phyloP scores from a whole-genome alignment of 495 filamentous ascomycete genomes.

The Massariosphaeria phaeospora region DNA sequence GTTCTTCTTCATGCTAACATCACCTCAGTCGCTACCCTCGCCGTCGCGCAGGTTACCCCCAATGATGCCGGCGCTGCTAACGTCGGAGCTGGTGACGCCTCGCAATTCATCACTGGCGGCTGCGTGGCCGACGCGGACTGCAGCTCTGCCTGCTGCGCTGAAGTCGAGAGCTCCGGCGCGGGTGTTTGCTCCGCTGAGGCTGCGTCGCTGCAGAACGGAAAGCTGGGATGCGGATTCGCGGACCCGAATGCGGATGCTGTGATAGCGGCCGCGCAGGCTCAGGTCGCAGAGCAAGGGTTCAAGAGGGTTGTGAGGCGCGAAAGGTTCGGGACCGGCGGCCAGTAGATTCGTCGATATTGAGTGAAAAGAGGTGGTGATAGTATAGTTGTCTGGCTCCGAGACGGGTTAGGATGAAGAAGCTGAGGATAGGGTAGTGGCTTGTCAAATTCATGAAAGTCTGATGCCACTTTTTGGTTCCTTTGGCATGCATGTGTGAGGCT shows the following conservation, averaged over 20 bases:
- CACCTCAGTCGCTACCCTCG: conserved; percentile 6
- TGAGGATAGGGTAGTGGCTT: no score
- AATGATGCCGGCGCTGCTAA: conserved; percentile 15
- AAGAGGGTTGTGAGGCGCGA: conserved; percentile 19
- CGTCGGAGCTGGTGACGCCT: conserved; percentile 19
- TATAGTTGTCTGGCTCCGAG: no score
- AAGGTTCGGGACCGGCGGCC: no score
- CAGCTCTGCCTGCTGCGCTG: conserved; percentile 44
- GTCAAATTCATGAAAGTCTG: no score
- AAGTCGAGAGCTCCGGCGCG: conserved; percentile 36
- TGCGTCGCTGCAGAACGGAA: conserved; percentile 43
- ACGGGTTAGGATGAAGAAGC: no score
- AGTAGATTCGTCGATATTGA: no score
- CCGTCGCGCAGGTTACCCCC: conserved; percentile 6
- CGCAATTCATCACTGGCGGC: conserved; percentile 27
- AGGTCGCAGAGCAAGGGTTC: conserved; percentile 45
- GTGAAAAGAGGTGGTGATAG: no score
- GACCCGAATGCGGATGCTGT: conserved; percentile 44
- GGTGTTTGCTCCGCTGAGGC: conserved; percentile 46
- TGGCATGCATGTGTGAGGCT: no score
- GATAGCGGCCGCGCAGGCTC: conserved; percentile 43
- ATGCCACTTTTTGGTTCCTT: no score
- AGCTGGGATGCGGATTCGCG: conserved; percentile 44
- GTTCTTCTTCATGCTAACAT: background rate
- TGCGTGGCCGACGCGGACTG: conserved; percentile 36